Evolutionary conservation across 139 green algal genomes (phyloP).

Genomic region (Volvox africanus): DNA sequence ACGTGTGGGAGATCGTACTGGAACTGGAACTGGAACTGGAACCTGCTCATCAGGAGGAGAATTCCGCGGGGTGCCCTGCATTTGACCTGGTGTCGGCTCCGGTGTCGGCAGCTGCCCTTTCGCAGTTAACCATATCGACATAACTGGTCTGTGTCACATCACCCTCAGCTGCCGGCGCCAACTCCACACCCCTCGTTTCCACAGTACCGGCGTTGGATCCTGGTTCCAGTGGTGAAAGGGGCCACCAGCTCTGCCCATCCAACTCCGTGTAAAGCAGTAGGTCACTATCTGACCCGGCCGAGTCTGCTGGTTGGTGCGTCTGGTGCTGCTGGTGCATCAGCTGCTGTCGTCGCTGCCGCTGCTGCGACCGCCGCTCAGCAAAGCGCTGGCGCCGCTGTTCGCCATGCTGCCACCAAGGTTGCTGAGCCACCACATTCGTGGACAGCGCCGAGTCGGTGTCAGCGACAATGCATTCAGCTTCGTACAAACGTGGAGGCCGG

Average conservation of each 20-base stretch:
- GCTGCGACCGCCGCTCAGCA: not conserved
- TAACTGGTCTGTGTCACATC: not conserved
- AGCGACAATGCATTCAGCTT: not conserved
- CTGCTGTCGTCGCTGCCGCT: not conserved
- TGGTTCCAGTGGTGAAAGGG: not conserved
- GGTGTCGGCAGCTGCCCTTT: no score
- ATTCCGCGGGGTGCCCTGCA: no score
- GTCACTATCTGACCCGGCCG: not conserved
- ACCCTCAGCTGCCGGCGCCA: not conserved
- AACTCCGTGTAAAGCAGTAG: not conserved
- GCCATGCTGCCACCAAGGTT: not conserved
- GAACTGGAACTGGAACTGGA: no score
- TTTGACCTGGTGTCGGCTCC: no score
- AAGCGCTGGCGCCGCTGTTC: not conserved
- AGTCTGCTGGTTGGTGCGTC: not conserved
- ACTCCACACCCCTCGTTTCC: not conserved
- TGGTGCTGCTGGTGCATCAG: not conserved
- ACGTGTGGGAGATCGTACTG: no score
- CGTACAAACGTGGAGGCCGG: not conserved
- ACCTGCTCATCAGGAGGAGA: no score
- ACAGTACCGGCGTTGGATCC: not conserved
- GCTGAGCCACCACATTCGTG: not conserved
- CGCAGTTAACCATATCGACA: no score
- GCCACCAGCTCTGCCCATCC: conserved; percentile 10
- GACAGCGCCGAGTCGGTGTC: not conserved